Evolutionary conservation across 495 filamentous ascomycete species (phyloP), one percentile per base, ranked within the genome.

Genomic region (Tuber brumale): DNA sequence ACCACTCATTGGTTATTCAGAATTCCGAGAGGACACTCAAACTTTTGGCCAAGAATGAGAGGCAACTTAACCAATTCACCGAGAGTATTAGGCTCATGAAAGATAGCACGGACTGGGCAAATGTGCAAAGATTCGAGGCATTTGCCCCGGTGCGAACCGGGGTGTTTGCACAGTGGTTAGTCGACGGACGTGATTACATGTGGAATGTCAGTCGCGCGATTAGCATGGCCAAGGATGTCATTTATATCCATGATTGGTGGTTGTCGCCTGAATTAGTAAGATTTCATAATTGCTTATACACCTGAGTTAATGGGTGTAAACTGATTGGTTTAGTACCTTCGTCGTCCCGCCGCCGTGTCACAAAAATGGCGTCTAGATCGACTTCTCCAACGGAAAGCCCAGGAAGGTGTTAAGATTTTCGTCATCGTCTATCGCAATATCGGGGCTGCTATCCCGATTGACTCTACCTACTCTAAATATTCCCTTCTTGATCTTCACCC

Each of bases 181-280:
- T 99, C 3, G 95, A 99, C 84, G 95, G 93, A 21, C 89, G 95
- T 71, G 95, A 99, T 82, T 95, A 98, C 85, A 98, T 98, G 95
- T 99, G 95, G 95, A 94, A 97, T 80, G 94, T 98, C 10, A 97
- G 94, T 9, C 89, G 95, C 72, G 95, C 95, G 3, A 97, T 99
- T 84, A 97, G 92, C 83, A 97, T 97, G 90, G 95, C 95, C 18
- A 93, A 93, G 82, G 96, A 99, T 86, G 95, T 99, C 51, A 94
- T 99, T 76, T 98, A 98, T 84, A 99, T 99, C 72, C 95, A 99
- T 83, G 95, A 97, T 83, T 99, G 95, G 95, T 99, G 95, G 95
- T 83, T 99, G 74, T 97, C 93, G 79, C 95, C 95, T 8, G 95
- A 99, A 84, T 85, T 99, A 41, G 82, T 83, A 69, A 27, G 81